Base-by-base conservation (phyloP, 331 rosid genomes). In the Rosa hybrid region DNA sequence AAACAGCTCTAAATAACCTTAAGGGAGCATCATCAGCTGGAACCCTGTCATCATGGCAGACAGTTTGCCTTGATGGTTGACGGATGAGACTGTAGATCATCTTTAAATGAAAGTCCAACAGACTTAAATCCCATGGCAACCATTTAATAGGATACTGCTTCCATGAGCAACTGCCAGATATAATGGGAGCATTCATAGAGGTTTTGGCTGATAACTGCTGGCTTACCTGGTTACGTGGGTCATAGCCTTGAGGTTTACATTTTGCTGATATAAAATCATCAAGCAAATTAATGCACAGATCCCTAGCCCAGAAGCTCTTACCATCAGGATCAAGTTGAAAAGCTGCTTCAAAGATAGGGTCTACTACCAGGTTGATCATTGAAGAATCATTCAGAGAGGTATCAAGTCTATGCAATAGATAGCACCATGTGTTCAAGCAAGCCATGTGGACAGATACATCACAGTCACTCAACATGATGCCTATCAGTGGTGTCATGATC, bases 371-470 rank as follows among this genome's bases (percentile, higher is more conserved):
- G 81, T 83, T 80, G 68, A 79, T 81, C 80, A 86, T 44, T 69
- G 83, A 79, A 41, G 90, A 78, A 75, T 85, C 86, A 57, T 86
- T 92, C 84, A 94, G 77, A 76, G 83, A 89, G 68, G 81, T 84
- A 77, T 83, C 97, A 75, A 94, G 95, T 87, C 87, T 87, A 82
- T 90, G 88, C 77, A 94, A 89, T 77, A 94, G 79, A 90, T 87
- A 85, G 83, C 88, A 84, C 94, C 97, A 94, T 0, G 98, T 89
- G 84, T 89, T 92, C 84, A 92, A 85, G 90, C 97, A 92, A 69
- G 98, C 89, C 48, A 81, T 83, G 79, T 86, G 91, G 71, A 92
- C 90, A 50, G 94, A 87, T 75, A 85, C 63, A 80, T 91, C 94
- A 74, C 91, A 91, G 74, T 86, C 89, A 79, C 89, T 86, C 73